Evolutionary conservation across 2,329 filamentous ascomycete genomes (phyloP), one percentile per base, ranked within the genome.

Genomic region (Geosmithia putterillii): DNA sequence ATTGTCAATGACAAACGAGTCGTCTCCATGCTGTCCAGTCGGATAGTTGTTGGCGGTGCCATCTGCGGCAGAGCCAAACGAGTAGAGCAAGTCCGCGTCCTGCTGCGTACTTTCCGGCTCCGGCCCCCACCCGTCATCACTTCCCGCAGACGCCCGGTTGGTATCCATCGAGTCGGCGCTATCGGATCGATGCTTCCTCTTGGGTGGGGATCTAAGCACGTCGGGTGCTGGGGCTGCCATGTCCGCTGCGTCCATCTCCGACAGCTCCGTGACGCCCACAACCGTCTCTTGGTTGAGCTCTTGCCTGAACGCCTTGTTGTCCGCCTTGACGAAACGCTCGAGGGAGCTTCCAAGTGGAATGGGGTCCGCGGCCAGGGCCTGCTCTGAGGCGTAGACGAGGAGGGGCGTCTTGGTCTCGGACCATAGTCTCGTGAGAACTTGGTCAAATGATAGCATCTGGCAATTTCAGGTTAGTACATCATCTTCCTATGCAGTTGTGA

Each of bases 361-460:
- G 10, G 45, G 54, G 3, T 58, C 52, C 18, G 51, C 48, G 12
- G 59, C 48, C 45, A 74, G 53, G 20, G 72, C 70, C 21, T 59
- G 55, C 46, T 76, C 70, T 4, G 70, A 71, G 19, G 74, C 73
- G 50, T 77, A 78, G 4, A 78, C 57, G 3, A 78, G 51, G 17
- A 74, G 51, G 0, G 68, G 65, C 17, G 59, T 63, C 44, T 67
- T 71, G 8, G 65, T 66, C 40, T 73, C 70, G 7, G 61, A 58
- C 57, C 66, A 71, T 18, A 73, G 63, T 9, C 66, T 63, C 40
- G 60, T 53, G 3, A 73, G 55, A 20, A 74, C 65, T 28, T 63
- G 59, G 35, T 70, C 65, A 19, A 66, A 51, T 3, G 63, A 63
- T 2, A 67, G 62, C 64, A 67, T 73, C 73, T 77, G 42, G 20